These are phyloP conservation scores for Kwoniella europaea DNA, from an alignment of 768 basidiomycete genomes.

Conservation along the genomic window DNA sequence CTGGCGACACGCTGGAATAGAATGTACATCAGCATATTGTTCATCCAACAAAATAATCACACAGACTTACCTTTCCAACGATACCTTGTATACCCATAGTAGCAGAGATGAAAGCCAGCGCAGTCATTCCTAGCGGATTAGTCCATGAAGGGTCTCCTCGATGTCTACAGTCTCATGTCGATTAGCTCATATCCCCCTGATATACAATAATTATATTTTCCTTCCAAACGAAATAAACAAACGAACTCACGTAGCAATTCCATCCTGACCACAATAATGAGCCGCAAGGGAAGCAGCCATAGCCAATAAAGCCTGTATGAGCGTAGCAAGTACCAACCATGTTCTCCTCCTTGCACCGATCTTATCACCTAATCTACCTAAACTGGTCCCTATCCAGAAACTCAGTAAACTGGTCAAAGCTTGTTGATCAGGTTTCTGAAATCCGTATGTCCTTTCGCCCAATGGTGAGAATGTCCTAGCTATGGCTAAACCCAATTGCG, in stretches of 20 bases:
- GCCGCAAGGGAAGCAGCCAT: conserved; percentile 73
- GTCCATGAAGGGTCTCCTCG: conserved; percentile 63
- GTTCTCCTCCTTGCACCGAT: conserved; percentile 73
- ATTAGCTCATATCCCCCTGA: background rate
- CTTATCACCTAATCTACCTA: conserved; percentile 78
- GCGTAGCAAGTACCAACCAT: conserved; percentile 75
- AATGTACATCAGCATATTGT: no score
- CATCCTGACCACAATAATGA: conserved; percentile 69
- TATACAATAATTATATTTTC: background rate
- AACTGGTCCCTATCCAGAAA: conserved; percentile 77
- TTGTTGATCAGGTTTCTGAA: conserved; percentile 82
- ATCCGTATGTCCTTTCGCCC: conserved; percentile 62
- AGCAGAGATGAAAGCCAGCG: conserved; percentile 79
- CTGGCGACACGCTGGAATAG: conserved; percentile 58
- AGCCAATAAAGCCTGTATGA: conserved; percentile 76
- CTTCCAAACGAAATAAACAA: background rate
- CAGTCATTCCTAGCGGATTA: conserved; percentile 69
- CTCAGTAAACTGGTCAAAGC: conserved; percentile 76
- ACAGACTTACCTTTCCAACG: conserved; percentile 74
- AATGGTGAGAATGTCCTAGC: conserved; percentile 70
- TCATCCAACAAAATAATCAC: conserved; percentile 62
- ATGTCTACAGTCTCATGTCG: conserved; percentile 1
- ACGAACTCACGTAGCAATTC: conserved; percentile 43
- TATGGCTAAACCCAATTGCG: conserved; percentile 76
- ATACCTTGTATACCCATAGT: conserved; percentile 74